Conservation (phyloP, 352 stramenopile species). For the Phytophthora tentaculata region DNA sequence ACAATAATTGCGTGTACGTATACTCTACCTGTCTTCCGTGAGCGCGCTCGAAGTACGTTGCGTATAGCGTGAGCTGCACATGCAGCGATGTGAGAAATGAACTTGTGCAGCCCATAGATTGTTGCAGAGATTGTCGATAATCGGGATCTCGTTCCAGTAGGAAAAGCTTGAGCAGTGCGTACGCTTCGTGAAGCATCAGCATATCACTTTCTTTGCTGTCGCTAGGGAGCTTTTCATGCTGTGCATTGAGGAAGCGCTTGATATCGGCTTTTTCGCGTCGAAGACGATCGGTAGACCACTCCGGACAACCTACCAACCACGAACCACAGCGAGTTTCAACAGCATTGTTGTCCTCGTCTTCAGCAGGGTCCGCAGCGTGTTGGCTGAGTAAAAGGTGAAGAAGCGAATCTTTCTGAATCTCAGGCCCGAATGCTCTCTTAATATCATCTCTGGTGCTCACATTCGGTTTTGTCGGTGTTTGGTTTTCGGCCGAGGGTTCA, state of each 20-base stretch:
- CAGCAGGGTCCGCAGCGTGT: not conserved
- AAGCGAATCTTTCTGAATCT: slow-evolving; percentile 4
- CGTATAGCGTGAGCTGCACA: slow-evolving; percentile 58
- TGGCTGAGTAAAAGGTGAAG: slow-evolving; percentile 13
- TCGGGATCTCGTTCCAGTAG: slow-evolving; percentile 36
- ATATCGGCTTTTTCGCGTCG: slow-evolving; percentile 42
- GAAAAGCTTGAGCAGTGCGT: slow-evolving; percentile 70
- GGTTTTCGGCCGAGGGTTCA: not conserved
- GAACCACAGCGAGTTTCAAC: slow-evolving; percentile 12
- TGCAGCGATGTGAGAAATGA: slow-evolving; percentile 43
- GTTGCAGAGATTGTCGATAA: slow-evolving; percentile 21
- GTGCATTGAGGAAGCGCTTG: slow-evolving; percentile 44
- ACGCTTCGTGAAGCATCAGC: slow-evolving; percentile 40
- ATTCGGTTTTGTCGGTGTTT: not conserved
- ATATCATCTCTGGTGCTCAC: not conserved
- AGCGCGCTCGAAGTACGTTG: slow-evolving; percentile 56
- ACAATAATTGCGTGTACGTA: not conserved
- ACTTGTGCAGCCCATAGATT: slow-evolving; percentile 13
- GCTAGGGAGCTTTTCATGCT: slow-evolving; percentile 3
- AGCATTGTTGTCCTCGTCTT: slow-evolving; percentile 14
- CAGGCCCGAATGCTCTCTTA: not conserved
- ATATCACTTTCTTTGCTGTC: no score
- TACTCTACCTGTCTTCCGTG: slow-evolving; percentile 50
- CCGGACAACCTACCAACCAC: slow-evolving; percentile 39
- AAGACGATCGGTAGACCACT: slow-evolving; percentile 43